phyloP scores from a whole-genome alignment of 208 protist species.

The Crithidia expoeki region DNA sequence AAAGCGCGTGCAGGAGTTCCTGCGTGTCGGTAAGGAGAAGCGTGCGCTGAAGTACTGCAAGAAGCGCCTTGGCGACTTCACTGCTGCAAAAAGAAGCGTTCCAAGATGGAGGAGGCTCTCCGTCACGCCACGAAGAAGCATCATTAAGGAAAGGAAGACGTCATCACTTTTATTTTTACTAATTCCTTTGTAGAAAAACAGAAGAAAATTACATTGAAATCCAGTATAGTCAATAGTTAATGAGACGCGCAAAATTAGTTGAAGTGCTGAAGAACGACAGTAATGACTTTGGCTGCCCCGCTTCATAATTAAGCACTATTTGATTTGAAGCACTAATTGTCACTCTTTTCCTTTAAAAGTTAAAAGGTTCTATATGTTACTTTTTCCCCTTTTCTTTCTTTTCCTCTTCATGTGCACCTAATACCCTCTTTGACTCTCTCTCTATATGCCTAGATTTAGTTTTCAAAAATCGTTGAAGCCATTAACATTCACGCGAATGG shows the following conservation, averaged over 20 bases:
- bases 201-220: background rate
- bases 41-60: no score
- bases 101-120: slow-evolving; percentile 91
- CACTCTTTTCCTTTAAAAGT: no score
- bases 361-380: no score
- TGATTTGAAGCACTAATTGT: no score
- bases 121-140: slow-evolving; percentile 83
- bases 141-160: slow-evolving; percentile 12
- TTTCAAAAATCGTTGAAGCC: background rate
- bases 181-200: slow-evolving; percentile 20
- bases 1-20: slow-evolving; percentile 92
- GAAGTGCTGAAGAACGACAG: no score
- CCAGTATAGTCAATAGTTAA: background rate
- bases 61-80: slow-evolving; percentile 90
- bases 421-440: background rate
- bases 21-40: slow-evolving; percentile 95
- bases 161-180: slow-evolving; percentile 33
- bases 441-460: background rate
- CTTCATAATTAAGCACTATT: no score
- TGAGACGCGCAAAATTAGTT: no score
- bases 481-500: slow-evolving; percentile 1
- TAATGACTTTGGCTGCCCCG: no score
- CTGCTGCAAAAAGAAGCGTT: slow-evolving; percentile 91
- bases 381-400: no score
- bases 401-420: background rate